A percentile compares a stretch with the other conserved stretches of the same genome.
phyloP scores from a whole-genome alignment of 768 basidiomycete genomes.

The Rhizopogon sp. region DNA sequence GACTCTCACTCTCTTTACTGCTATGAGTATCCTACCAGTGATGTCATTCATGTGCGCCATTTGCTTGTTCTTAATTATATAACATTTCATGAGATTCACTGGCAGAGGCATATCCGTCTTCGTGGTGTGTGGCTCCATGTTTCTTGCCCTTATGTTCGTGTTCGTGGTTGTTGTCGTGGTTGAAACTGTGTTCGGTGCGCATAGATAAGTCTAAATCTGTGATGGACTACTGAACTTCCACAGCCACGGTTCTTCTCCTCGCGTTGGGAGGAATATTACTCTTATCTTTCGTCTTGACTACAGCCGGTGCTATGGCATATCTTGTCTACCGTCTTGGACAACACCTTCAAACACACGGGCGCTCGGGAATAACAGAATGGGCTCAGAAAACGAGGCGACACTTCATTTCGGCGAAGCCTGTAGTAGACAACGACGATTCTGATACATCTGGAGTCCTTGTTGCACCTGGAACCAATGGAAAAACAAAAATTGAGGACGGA shows the following conservation, averaged over 20 bases:
- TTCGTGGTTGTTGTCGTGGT: conserved; percentile 27
- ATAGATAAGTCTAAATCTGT: background rate
- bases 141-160: conserved; percentile 31
- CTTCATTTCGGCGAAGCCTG: conserved; percentile 14
- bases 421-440: conserved; percentile 19
- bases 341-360: conserved; percentile 30
- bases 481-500: conserved; percentile 17
- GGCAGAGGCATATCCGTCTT: conserved; percentile 30
- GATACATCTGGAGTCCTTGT: conserved; percentile 21
- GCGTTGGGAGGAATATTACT: conserved; percentile 27
- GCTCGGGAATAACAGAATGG: conserved; percentile 26
- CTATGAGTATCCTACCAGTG: conserved; percentile 30
- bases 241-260: conserved; percentile 31
- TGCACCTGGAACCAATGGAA: conserved; percentile 11
- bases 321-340: conserved; percentile 28
- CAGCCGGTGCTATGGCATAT: conserved; percentile 25
- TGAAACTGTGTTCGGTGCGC: conserved; percentile 25
- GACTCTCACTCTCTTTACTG: conserved; percentile 25
- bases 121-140: conserved; percentile 28
- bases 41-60: conserved; percentile 35
- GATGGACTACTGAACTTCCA: background rate
- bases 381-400: conserved; percentile 20
- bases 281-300: conserved; percentile 30
- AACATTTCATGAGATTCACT: background rate
- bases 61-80: conserved; percentile 6